Evolutionary conservation across 192 early-diverging fungal species (phyloP).

Genomic region (Coemansia sp.): DNA sequence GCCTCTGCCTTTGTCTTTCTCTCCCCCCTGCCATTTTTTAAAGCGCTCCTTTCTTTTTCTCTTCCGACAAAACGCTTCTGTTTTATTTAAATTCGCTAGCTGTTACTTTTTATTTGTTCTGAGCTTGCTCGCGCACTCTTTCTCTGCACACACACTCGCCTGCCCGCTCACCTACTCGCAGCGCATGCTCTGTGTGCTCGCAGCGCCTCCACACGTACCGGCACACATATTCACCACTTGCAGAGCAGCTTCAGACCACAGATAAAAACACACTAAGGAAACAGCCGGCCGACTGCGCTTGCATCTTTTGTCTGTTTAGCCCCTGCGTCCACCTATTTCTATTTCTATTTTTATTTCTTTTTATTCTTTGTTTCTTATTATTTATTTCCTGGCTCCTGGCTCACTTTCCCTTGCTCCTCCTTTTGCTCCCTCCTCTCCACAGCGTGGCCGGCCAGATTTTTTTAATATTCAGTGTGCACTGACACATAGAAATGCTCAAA

Average conservation of each 20-base stretch:
- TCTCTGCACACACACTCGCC: not conserved
- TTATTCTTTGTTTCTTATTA: not conserved
- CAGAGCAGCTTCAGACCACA: no score
- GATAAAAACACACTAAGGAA: no score
- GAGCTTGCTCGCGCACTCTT: not conserved
- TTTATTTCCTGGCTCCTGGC: no score
- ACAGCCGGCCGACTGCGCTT: no score
- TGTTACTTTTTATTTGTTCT: not conserved
- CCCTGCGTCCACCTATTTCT: not conserved
- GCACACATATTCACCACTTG: not conserved
- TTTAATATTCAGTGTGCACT: not conserved
- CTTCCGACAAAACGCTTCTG: not conserved
- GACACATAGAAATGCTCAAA: conserved; percentile 38
- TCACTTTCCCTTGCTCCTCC: no score
- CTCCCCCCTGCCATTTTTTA: not conserved
- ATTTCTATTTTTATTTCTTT: not conserved
- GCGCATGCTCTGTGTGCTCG: not conserved
- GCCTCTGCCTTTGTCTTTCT: not conserved
- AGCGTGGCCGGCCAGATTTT: not conserved
- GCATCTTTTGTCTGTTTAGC: not conserved
- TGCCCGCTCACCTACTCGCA: not conserved
- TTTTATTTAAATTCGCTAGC: conserved; percentile 2
- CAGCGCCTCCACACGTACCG: not conserved
- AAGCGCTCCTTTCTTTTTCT: not conserved
- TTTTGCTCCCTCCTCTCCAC: not conserved